A percentile compares a stretch with the other conserved stretches of the same genome.
Conservation (phyloP, 805 yeast genomes). For the Kuraishia molischiana region DNA sequence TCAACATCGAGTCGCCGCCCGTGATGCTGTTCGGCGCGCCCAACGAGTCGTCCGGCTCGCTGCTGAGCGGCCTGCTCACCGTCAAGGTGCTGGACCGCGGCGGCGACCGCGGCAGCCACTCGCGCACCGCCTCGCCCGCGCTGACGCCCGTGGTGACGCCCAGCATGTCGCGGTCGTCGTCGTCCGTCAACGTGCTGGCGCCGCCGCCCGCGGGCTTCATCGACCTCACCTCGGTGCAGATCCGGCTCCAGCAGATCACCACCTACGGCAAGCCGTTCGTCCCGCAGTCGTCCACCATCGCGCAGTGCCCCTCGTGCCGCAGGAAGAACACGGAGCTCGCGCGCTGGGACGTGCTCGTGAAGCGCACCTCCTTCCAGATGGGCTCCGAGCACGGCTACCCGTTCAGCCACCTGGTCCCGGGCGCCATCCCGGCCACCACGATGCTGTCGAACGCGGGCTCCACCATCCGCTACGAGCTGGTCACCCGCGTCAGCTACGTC, state of each 20-base stretch:
- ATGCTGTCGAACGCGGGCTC: conserved; percentile 44
- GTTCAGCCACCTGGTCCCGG: conserved; percentile 82
- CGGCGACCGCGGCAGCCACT: conserved; percentile 6
- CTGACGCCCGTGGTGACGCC: conserved; percentile 10
- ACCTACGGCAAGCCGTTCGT: conserved; percentile 57
- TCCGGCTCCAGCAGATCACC: conserved; percentile 66
- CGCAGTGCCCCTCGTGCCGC: conserved; percentile 51
- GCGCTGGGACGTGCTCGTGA: conserved; percentile 75
- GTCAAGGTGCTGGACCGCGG: conserved; percentile 30
- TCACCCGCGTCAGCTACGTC: conserved; percentile 46
- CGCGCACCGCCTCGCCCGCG: conserved; percentile 12
- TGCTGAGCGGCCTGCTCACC: conserved; percentile 69
- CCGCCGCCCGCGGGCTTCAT: conserved; percentile 28
- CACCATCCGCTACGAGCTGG: conserved; percentile 61
- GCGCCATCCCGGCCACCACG: conserved; percentile 77
- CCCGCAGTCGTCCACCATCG: conserved; percentile 37
- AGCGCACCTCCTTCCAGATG: conserved; percentile 43
- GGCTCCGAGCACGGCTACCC: conserved; percentile 80
- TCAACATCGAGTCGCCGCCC: conserved; percentile 86
- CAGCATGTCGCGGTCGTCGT: conserved; percentile 6
- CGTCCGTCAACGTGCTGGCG: conserved; percentile 8
- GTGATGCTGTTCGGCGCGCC: conserved; percentile 75
- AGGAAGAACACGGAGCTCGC: conserved; percentile 54
- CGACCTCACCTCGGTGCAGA: conserved; percentile 44
- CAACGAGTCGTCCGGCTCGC: conserved; percentile 72